These are phyloP conservation scores for Datisca glomerata DNA, from an alignment of 306 rosid genomes.

Conservation along the genomic window DNA sequence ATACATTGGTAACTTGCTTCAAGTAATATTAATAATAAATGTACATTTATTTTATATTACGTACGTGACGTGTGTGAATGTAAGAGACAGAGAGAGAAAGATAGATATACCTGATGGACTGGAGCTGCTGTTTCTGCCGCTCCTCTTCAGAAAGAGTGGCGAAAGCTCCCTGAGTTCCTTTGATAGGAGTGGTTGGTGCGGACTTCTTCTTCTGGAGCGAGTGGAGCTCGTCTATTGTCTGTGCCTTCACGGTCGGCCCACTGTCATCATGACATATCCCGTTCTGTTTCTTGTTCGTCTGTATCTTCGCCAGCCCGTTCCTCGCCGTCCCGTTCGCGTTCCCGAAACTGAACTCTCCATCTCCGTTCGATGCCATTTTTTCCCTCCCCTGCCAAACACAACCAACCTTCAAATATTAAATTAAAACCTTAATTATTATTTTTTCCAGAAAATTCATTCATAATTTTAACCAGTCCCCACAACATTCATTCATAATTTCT, in stretches of 20 bases:
- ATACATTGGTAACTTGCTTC: too few species aligned
- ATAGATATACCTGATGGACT: constrained; percentile 53
- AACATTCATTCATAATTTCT: neutral
- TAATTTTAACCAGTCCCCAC: too few species aligned
- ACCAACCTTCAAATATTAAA: neutral
- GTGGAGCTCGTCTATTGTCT: constrained; percentile 77
- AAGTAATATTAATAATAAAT: too few species aligned
- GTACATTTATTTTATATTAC: too few species aligned
- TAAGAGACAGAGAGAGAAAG: neutral
- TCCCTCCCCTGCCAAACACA: neutral
- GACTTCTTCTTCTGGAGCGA: constrained; percentile 70
- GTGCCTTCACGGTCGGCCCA: constrained; percentile 50
- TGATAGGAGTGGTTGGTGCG: constrained; percentile 57
- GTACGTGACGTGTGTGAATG: too few species aligned
- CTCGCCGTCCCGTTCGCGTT: constrained; percentile 2
- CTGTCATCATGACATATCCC: constrained; percentile 76
- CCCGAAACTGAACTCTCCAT: constrained; percentile 24
- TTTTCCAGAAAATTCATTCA: neutral
- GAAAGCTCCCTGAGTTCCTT: constrained; percentile 21
- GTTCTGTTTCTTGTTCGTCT: constrained; percentile 21
- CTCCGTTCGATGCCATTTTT: constrained; percentile 22
- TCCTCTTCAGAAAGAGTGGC: constrained; percentile 39
- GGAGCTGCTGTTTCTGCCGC: constrained; percentile 53
- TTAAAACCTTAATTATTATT: neutral
- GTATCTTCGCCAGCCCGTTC: constrained; percentile 47